Evolutionary conservation across 1,284 basidiomycete species (phyloP), one percentile per base, ranked within the genome.

Genomic region (Cystobasidium pallidum): DNA sequence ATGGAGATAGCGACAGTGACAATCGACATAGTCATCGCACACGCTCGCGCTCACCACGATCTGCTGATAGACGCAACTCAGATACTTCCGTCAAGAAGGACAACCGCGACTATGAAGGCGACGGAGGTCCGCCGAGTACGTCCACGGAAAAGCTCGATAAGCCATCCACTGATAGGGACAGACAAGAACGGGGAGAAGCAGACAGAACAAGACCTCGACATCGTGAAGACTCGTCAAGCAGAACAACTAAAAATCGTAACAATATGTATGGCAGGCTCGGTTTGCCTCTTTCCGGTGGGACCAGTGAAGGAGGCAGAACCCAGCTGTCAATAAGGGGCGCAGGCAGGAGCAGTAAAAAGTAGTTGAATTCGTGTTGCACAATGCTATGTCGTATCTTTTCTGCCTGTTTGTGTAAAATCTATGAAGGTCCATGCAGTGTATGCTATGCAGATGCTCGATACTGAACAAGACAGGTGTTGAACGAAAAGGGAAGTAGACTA

Each of bases 261-360:
- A 55, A 47, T 28, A 67, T 67, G 54, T 57, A 28, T 32, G 66
- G 66, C n/a, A 41, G 66, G 54, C 52, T 67, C 8, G 66, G 66
- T 15, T 30, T 67, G 26, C 66, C 66, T 30, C 21, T 67, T 32
- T 34, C 66, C 10, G 26, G 43, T 47, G 66, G 54, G 47, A 34
- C 32, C 13, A 32, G 45, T 17, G 45, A 64, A 36, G 62, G 62
- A 15, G n/a, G 45, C 15, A 49, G 45, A 28, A n/a, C 62, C 34
- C 15, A 30, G 17, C 39, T 39, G 39, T 13, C 64, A 66, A 54
- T 52, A 21, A 39, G 17, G 49, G 51, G 39, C 8, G 64, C 36
- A 15, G 64, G 32, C 49, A 52, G 26, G 39, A 39, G 51, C 41
- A 39, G 26, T 54, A 61, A 28, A 30, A 61, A 28, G 36, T 61